Conservation (phyloP, 208 protist genomes). For the Angomonas desouzai region DNA sequence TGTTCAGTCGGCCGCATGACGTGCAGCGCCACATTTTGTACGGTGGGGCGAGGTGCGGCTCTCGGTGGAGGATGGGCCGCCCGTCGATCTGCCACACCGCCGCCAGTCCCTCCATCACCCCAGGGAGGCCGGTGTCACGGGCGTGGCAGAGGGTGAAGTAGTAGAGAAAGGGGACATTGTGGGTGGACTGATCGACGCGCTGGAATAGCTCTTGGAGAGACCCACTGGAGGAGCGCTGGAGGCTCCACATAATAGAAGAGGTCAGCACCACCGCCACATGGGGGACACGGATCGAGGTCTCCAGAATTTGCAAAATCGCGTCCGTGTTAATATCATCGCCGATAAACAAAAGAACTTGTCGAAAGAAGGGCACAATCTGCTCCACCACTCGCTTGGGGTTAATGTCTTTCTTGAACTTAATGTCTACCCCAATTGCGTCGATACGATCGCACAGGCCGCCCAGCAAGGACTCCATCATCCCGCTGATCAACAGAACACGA, state of each 20-base stretch:
- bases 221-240: slow-evolving; percentile 26
- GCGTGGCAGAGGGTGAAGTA: slow-evolving; percentile 79
- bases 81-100: slow-evolving; percentile 60
- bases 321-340: slow-evolving; percentile 86
- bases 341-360: slow-evolving; percentile 41
- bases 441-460: slow-evolving; percentile 73
- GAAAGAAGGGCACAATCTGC: slow-evolving; percentile 49
- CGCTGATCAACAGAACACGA: slow-evolving; percentile 55
- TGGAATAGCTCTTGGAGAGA: slow-evolving; percentile 56
- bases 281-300: slow-evolving; percentile 43
- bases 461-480: slow-evolving; percentile 64
- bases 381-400: slow-evolving; percentile 45
- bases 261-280: slow-evolving; percentile 40
- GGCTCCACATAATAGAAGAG: slow-evolving; percentile 28
- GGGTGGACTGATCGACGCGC: slow-evolving; percentile 52
- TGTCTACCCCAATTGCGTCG: not conserved
- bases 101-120: slow-evolving; percentile 61
- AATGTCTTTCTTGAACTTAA: not conserved
- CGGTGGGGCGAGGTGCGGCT: slow-evolving; percentile 32
- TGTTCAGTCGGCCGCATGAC: slow-evolving; percentile 75
- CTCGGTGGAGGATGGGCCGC: slow-evolving; percentile 35
- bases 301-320: slow-evolving; percentile 63
- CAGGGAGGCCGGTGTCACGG: slow-evolving; percentile 34
- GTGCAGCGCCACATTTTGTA: slow-evolving; percentile 80
- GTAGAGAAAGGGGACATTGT: slow-evolving; percentile 56